Conservation (phyloP, 2,329 filamentous ascomycete genomes). For the Xylaria sp. region DNA sequence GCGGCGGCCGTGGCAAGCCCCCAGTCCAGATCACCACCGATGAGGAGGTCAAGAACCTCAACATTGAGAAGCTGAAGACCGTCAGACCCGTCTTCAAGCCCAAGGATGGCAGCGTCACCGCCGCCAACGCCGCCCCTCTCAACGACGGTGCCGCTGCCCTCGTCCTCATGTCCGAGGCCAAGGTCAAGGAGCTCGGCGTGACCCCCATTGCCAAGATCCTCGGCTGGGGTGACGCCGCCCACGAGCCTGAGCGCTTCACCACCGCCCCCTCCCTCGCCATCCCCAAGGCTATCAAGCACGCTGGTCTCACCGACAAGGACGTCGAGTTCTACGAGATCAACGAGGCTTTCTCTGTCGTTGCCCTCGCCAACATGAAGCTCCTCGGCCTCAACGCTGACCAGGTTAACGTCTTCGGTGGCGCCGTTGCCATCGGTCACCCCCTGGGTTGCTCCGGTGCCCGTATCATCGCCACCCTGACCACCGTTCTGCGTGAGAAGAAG, state of each 20-base stretch:
- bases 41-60: constrained; percentile 94
- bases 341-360: constrained; percentile 96
- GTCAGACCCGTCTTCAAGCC: constrained; percentile 82
- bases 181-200: constrained; percentile 84
- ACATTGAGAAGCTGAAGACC: constrained; percentile 72
- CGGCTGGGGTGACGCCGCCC: constrained; percentile 92
- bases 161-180: constrained; percentile 89
- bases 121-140: constrained; percentile 91
- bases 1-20: constrained; percentile 86
- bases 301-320: constrained; percentile 68
- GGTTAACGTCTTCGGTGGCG: constrained; percentile 92
- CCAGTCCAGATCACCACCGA: constrained; percentile 73
- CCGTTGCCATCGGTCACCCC: constrained; percentile 92
- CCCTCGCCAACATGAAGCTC: constrained; percentile 92
- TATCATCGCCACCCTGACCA: constrained; percentile 84
- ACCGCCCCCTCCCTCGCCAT: constrained; percentile 89
- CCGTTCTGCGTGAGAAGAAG: constrained; percentile 83
- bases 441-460: constrained; percentile 90
- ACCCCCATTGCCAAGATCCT: constrained; percentile 95
- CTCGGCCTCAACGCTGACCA: constrained; percentile 73
- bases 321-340: constrained; percentile 98
- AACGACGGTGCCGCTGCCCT: constrained; percentile 92
- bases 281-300: constrained; percentile 95
- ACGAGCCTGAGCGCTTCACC: constrained; percentile 91
- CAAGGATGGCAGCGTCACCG: constrained; percentile 81